These are phyloP conservation scores for Aspergillus sp. DNA, from an alignment of 2,329 filamentous ascomycete genomes.

Conservation along the genomic window DNA sequence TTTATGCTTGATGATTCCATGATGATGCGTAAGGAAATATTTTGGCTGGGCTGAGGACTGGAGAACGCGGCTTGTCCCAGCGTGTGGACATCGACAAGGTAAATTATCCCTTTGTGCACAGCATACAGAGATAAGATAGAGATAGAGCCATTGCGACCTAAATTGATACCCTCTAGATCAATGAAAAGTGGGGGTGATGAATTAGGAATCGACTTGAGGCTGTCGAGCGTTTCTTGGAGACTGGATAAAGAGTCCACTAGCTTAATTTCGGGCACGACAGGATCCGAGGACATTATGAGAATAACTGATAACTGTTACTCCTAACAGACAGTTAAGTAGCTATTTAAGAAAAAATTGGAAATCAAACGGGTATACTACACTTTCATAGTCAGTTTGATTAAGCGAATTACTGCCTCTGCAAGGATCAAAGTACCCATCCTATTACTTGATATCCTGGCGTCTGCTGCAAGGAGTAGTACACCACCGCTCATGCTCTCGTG, in stretches of 20 bases:
- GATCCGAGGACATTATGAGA: too few relatives aligned
- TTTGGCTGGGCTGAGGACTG: neutral
- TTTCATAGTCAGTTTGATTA: neutral
- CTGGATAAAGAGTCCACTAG: too few relatives aligned
- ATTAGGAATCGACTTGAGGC: too few relatives aligned
- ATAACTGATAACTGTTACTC: too few relatives aligned
- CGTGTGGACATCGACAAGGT: constrained; percentile 1
- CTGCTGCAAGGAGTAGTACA: neutral
- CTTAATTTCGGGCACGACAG: too few relatives aligned
- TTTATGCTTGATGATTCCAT: too few relatives aligned
- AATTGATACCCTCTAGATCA: neutral
- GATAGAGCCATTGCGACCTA: neutral
- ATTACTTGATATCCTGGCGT: neutral
- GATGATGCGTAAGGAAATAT: too few relatives aligned
- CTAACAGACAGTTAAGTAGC: too few relatives aligned
- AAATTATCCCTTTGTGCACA: neutral
- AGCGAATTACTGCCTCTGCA: neutral
- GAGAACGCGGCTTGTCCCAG: neutral
- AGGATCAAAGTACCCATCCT: neutral
- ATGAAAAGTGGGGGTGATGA: neutral
- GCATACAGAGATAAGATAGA: neutral
- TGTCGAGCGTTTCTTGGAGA: too few relatives aligned
- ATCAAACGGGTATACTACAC: neutral
- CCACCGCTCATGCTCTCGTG: neutral
- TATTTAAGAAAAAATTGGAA: too few relatives aligned